Evolutionary conservation across 176 grass and related monocot species (phyloP).

Genomic region (Saccharum officinarum): DNA sequence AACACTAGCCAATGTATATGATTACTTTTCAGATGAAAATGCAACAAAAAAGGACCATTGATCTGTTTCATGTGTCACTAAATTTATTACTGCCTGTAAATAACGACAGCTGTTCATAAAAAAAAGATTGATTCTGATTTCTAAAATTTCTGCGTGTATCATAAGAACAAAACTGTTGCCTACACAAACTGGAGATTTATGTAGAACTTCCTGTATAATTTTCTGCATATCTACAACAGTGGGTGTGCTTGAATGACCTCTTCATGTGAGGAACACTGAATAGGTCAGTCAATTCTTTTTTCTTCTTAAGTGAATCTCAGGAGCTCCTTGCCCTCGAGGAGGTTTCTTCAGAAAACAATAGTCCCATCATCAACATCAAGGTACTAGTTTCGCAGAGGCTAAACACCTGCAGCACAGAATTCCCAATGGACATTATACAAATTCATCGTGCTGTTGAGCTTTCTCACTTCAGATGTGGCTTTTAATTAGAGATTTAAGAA

Average conservation of each 20-base stretch:
- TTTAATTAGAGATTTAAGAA: not conserved
- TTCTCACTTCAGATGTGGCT: conserved; percentile 1
- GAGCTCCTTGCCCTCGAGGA: not conserved
- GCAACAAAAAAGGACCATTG: not conserved
- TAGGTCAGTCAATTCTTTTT: conserved; percentile 1
- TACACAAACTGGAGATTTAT: conserved; percentile 10
- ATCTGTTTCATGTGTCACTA: not conserved
- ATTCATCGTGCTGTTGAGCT: not conserved
- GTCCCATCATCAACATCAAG: conserved; percentile 14
- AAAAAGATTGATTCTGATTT: not conserved
- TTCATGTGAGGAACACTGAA: conserved; percentile 16
- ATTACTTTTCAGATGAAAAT: conserved; percentile 21
- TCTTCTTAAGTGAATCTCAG: not conserved
- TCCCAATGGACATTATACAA: not conserved
- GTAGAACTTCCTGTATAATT: not conserved
- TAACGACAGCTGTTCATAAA: conserved; percentile 2
- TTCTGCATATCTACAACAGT: conserved; percentile 34
- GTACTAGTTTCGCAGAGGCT: conserved; percentile 29
- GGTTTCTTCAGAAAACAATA: conserved; percentile 4
- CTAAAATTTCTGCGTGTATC: not conserved
- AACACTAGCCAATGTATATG: conserved; percentile 12
- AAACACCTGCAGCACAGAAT: conserved; percentile 41
- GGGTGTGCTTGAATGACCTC: conserved; percentile 25
- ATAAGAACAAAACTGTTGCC: not conserved
- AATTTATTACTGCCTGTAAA: conserved; percentile 3